Percentiles rank a stretch among this genome's conserved stretches.
phyloP scores from a whole-genome alignment of 2,329 filamentous ascomycete species.

The Ophiostoma quercus region DNA sequence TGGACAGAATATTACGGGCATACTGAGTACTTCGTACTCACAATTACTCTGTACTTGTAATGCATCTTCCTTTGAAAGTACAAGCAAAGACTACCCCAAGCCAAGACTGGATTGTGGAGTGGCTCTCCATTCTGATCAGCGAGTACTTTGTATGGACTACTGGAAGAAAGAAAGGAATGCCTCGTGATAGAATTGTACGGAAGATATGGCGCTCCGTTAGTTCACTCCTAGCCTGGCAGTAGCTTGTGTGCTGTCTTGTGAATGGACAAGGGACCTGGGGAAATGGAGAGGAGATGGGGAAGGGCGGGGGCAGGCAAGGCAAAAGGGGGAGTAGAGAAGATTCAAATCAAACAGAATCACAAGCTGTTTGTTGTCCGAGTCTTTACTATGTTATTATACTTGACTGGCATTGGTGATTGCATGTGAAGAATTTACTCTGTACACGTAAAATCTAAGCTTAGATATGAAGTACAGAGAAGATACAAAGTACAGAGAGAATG shows the following conservation, averaged over 20 bases:
- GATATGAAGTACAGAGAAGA: no score
- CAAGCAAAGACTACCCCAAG: neutral
- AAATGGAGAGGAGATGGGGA: constrained; percentile 7
- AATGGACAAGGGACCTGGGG: neutral
- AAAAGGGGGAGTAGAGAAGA: neutral
- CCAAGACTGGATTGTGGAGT: neutral
- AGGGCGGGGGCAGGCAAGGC: neutral
- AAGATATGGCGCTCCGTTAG: constrained; percentile 8
- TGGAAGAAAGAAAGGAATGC: neutral
- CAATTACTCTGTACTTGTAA: no score
- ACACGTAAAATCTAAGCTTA: no score
- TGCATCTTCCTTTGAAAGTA: no score
- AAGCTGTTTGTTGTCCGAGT: no score
- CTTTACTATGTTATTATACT: no score
- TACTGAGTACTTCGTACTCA: no score
- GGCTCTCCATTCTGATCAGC: neutral
- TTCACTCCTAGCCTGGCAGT: neutral
- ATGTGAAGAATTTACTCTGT: no score
- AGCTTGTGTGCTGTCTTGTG: neutral
- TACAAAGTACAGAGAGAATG: no score
- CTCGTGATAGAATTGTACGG: neutral
- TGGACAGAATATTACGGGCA: neutral
- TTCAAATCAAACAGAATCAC: no score
- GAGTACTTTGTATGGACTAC: neutral
- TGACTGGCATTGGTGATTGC: no score